Percentiles rank a stretch among this genome's conserved stretches.
phyloP scores from a whole-genome alignment of 2,329 filamentous ascomycete species.

The Hirsutella minnesotensis region DNA sequence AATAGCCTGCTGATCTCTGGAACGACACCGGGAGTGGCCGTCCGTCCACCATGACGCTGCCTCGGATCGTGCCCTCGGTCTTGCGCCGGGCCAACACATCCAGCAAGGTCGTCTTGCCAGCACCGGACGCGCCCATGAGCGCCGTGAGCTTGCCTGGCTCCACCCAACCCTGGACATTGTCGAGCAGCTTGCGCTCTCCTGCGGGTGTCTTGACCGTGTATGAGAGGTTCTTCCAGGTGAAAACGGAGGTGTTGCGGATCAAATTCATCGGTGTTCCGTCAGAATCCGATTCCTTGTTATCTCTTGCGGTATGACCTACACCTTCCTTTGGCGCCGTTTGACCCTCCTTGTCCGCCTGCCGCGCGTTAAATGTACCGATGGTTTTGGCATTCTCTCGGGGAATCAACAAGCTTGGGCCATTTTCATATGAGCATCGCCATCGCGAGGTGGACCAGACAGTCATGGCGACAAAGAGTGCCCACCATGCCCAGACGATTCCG shows the following conservation, averaged over 20 bases:
- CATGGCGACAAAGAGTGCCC: conserved; percentile 43
- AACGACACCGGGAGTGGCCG: conserved; percentile 60
- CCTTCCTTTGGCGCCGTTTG: conserved; percentile 15
- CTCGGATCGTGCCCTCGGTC: conserved; percentile 64
- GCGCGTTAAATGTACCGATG: conserved; percentile 9
- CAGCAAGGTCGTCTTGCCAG: conserved; percentile 75
- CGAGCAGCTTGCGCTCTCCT: conserved; percentile 57
- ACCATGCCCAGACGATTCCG: conserved; percentile 51
- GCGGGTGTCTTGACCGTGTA: conserved; percentile 54
- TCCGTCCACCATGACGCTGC: conserved; percentile 68
- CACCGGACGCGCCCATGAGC: conserved; percentile 71
- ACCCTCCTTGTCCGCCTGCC: conserved; percentile 37
- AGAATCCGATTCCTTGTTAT: not conserved
- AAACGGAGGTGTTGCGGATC: conserved; percentile 52
- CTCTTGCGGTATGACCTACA: not conserved
- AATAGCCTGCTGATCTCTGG: conserved; percentile 69
- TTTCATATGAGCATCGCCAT: conserved; percentile 42
- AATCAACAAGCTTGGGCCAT: conserved; percentile 44
- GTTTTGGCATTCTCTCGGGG: conserved; percentile 45
- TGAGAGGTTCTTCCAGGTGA: conserved; percentile 62
- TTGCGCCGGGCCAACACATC: conserved; percentile 73
- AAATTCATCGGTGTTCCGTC: conserved; percentile 22
- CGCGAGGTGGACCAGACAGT: conserved; percentile 45
- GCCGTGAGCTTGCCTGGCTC: conserved; percentile 69
- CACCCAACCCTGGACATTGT: conserved; percentile 75